A percentile compares a stretch with the other conserved stretches of the same genome.
Evolutionary conservation across 1,284 basidiomycete species (phyloP).

Genomic region (Tilletia caries): DNA sequence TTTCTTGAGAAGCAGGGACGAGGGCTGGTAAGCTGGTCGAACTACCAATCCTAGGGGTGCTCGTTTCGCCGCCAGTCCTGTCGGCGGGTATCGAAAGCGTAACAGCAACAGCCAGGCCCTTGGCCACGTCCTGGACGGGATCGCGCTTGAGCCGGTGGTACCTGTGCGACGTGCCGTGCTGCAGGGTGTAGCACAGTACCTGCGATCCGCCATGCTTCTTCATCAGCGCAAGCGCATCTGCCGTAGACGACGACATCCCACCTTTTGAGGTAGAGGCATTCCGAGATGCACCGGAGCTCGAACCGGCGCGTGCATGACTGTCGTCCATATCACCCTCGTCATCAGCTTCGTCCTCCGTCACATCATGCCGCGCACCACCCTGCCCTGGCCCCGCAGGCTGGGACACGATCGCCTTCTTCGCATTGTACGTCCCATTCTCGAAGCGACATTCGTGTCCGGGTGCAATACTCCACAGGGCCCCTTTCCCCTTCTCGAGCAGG

Average conservation of each 20-base stretch:
- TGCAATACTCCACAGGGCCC: conserved; percentile 56
- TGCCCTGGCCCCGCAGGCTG: not conserved
- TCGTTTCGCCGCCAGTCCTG: not conserved
- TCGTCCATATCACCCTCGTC: not conserved
- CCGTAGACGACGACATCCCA: not conserved
- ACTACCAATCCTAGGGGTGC: not conserved
- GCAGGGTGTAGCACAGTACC: not conserved
- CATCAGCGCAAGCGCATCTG: not conserved
- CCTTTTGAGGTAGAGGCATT: not conserved
- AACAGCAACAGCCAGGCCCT: not conserved
- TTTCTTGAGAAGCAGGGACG: not conserved
- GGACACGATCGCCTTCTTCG: not conserved
- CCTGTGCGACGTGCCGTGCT: not conserved
- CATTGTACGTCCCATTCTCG: conserved; percentile 42
- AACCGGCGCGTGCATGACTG: not conserved
- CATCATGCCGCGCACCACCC: not conserved
- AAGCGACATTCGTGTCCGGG: conserved; percentile 50
- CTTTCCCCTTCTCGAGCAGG: conserved; percentile 55
- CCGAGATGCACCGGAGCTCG: not conserved
- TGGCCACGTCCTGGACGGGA: not conserved
- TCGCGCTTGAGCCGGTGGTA: not conserved
- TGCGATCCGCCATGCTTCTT: conserved; percentile 10
- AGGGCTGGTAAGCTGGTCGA: not conserved
- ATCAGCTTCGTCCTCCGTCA: not conserved
- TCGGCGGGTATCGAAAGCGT: no score